These are phyloP conservation scores for Moniliella sp. DNA, from an alignment of 1,284 basidiomycete genomes.

Conservation along the genomic window DNA sequence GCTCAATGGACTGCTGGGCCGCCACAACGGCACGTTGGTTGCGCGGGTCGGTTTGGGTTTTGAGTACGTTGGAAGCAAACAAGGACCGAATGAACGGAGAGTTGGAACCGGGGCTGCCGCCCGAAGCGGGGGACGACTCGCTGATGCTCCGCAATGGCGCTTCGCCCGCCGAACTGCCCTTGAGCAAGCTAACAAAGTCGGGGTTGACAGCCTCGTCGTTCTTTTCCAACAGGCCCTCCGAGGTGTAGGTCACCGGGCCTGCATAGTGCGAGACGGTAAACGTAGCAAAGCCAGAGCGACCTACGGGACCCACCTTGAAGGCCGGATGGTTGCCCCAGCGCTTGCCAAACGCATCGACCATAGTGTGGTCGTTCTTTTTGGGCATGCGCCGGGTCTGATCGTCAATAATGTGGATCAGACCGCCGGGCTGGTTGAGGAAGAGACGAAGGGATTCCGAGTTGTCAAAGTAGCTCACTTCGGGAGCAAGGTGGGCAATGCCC, in stretches of 20 bases:
- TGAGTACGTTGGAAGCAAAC: constrained; percentile 67
- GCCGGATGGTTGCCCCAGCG: constrained; percentile 75
- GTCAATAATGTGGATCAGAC: constrained; percentile 88
- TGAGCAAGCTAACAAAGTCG: constrained; percentile 70
- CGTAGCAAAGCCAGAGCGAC: constrained; percentile 57
- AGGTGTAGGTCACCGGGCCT: constrained; percentile 71
- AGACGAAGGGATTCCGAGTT: constrained; percentile 73
- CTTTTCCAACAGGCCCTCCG: constrained; percentile 65
- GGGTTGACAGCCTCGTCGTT: constrained; percentile 76
- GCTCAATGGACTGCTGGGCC: constrained; percentile 73
- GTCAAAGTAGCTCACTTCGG: constrained; percentile 62
- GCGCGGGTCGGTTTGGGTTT: constrained; percentile 67
- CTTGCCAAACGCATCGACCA: constrained; percentile 82
- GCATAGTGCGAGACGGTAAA: constrained; percentile 84
- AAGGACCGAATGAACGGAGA: constrained; percentile 64
- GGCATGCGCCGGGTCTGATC: constrained; percentile 70
- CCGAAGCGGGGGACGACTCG: no score
- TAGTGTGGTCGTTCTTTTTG: constrained; percentile 78
- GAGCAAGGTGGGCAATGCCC: constrained; percentile 52
- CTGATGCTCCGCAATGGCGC: no score
- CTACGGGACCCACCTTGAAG: constrained; percentile 40
- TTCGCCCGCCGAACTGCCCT: constrained; percentile 43
- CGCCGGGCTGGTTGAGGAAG: constrained; percentile 65
- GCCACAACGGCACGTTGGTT: constrained; percentile 75
- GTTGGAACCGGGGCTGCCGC: no score